Percentiles rank a stretch among this genome's conserved stretches.
These are phyloP conservation scores for Claviceps capensis DNA, from an alignment of 2,329 filamentous ascomycete genomes.

Conservation along the genomic window DNA sequence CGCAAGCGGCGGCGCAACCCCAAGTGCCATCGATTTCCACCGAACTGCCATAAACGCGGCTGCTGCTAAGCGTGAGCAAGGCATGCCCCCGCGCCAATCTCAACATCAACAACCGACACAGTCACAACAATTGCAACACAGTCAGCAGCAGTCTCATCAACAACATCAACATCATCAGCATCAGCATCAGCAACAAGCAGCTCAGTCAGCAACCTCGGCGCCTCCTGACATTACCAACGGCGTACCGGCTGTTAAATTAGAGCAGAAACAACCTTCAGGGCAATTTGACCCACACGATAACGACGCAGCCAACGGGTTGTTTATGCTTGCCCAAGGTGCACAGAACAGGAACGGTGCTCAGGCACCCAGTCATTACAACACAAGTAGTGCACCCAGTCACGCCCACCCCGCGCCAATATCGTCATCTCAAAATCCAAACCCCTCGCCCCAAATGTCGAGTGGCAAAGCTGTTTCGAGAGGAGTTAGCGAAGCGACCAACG, in stretches of 20 bases:
- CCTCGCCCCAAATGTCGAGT: constrained; percentile 36
- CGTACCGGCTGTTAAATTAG: constrained; percentile 26
- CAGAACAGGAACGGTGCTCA: constrained; percentile 48
- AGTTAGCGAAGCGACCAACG: constrained; percentile 55
- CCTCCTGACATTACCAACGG: constrained; percentile 37
- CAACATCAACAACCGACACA: constrained; percentile 6
- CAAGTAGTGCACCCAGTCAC: constrained; percentile 31
- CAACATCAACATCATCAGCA: constrained; percentile 10
- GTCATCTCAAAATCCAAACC: constrained; percentile 22
- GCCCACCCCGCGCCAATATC: constrained; percentile 29
- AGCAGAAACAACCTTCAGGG: constrained; percentile 40
- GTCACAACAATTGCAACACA: constrained; percentile 25
- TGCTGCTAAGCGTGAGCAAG: constrained; percentile 44
- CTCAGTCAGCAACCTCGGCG: constrained; percentile 32
- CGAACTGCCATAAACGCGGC: constrained; percentile 78
- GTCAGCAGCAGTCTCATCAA: constrained; percentile 15
- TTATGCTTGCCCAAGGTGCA: constrained; percentile 70
- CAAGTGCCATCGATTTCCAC: constrained; percentile 86
- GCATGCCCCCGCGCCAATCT: constrained; percentile 16
- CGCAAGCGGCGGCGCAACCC: constrained; percentile 71
- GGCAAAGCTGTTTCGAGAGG: constrained; percentile 38
- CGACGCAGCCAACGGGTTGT: constrained; percentile 88
- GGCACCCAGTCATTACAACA: constrained; percentile 33
- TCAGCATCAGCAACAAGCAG: constrained; percentile 12
- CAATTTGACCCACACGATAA: constrained; percentile 83